Evolutionary conservation across 805 yeast species (phyloP).

Genomic region (Zygosaccharomyces kombuchaensis): DNA sequence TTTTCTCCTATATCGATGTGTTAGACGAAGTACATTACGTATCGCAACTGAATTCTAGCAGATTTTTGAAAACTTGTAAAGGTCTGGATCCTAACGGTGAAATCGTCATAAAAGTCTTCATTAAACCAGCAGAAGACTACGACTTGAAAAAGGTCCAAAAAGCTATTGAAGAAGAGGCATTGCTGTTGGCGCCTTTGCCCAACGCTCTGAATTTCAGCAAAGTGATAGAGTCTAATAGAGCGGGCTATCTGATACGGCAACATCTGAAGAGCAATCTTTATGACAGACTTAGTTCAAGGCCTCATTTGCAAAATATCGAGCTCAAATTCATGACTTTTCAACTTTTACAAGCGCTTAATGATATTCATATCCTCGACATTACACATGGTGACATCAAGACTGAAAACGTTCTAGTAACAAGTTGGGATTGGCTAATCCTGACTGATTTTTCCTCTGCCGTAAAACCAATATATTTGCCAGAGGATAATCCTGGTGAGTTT

Average conservation of each 20-base stretch:
- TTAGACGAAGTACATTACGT: conserved; percentile 71
- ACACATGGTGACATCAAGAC: conserved; percentile 90
- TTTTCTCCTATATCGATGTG: conserved; percentile 84
- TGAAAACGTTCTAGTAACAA: conserved; percentile 80
- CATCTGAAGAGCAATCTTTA: conserved; percentile 74
- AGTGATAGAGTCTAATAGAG: conserved; percentile 82
- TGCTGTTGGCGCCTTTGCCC: conserved; percentile 44
- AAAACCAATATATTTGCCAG: conserved; percentile 84
- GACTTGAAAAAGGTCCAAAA: conserved; percentile 27
- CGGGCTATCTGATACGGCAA: conserved; percentile 86
- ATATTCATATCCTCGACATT: conserved; percentile 58
- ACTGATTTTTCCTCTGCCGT: conserved; percentile 73
- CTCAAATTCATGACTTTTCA: conserved; percentile 84
- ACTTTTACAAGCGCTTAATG: conserved; percentile 55
- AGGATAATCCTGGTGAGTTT: conserved; percentile 88
- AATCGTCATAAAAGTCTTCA: conserved; percentile 73
- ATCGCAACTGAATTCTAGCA: conserved; percentile 68
- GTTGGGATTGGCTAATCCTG: conserved; percentile 82
- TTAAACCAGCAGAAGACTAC: conserved; percentile 53
- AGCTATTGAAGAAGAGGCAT: conserved; percentile 34
- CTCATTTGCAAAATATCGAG: conserved; percentile 77
- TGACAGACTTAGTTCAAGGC: conserved; percentile 82
- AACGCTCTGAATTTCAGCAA: conserved; percentile 69
- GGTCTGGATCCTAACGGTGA: conserved; percentile 72
- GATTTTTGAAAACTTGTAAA: conserved; percentile 81